phyloP scores from a whole-genome alignment of 768 basidiomycete species.

The Macrolepiota dolichaula region DNA sequence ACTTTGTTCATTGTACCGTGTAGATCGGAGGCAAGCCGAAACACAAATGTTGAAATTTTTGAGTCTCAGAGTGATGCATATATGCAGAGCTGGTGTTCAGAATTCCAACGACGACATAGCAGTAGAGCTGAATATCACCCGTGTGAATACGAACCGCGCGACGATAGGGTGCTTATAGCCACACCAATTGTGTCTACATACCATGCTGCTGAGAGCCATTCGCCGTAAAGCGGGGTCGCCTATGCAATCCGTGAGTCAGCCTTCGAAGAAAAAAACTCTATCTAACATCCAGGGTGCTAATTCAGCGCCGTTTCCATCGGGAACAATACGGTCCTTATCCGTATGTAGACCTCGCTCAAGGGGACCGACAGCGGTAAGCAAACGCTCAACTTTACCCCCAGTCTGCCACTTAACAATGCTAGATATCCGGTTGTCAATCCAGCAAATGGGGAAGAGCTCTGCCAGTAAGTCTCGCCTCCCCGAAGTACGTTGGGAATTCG shows the following conservation, averaged over 20 bases:
- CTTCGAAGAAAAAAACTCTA: neutral
- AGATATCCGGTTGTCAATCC: conserved; percentile 60
- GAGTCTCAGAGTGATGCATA: neutral
- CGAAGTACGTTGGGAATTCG: neutral
- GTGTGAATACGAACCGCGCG: neutral
- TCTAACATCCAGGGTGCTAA: neutral
- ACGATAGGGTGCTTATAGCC: neutral
- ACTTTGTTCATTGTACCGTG: neutral
- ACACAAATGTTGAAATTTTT: too few relatives aligned
- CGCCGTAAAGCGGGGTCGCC: neutral
- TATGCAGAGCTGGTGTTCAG: neutral
- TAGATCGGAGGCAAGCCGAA: too few relatives aligned
- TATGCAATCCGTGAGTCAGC: neutral
- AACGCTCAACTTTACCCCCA: neutral
- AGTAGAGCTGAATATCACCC: neutral
- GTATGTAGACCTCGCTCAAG: conserved; percentile 3
- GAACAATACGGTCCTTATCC: conserved; percentile 9
- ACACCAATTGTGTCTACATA: neutral
- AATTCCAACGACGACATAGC: too few relatives aligned
- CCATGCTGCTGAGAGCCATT: neutral
- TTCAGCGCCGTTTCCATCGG: conserved; percentile 1
- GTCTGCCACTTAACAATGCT: conserved; percentile 16
- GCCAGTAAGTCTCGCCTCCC: conserved; percentile 34
- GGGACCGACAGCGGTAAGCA: conserved; percentile 18
- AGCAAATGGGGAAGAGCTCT: conserved; percentile 59